These are phyloP conservation scores for Capronia coronata DNA, from an alignment of 2,329 filamentous ascomycete genomes.

Conservation along the genomic window DNA sequence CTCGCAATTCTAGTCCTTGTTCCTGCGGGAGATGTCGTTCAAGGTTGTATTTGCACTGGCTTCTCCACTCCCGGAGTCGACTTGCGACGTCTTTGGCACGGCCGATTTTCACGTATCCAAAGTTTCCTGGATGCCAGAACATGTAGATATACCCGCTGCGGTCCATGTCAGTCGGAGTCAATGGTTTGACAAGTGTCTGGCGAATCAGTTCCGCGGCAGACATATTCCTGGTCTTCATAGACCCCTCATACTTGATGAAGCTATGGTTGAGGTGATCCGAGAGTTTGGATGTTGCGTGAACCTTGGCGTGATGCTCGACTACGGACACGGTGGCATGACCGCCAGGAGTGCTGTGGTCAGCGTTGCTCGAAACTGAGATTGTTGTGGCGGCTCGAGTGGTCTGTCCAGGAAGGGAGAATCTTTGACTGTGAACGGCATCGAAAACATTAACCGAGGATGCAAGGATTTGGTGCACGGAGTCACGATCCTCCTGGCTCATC, in stretches of 20 bases:
- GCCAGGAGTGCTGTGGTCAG: too few relatives aligned
- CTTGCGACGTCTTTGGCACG: neutral
- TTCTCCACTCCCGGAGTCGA: slow-evolving; percentile 9
- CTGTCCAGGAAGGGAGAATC: too few relatives aligned
- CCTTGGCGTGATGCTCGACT: neutral
- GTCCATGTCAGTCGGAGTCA: slow-evolving; percentile 2
- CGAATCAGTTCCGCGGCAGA: slow-evolving; percentile 6
- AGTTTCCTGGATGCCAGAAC: slow-evolving; percentile 12
- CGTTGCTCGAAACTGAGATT: neutral
- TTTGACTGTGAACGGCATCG: too few relatives aligned
- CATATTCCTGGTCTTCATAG: neutral
- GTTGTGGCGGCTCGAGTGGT: too few relatives aligned
- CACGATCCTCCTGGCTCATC: neutral
- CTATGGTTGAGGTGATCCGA: slow-evolving; percentile 1
- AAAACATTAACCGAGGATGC: too few relatives aligned
- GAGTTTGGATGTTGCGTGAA: neutral
- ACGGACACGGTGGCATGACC: too few relatives aligned
- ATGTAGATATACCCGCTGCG: slow-evolving; percentile 7
- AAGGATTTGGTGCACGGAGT: neutral
- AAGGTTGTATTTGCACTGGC: slow-evolving; percentile 7
- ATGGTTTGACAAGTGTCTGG: neutral
- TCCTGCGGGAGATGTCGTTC: neutral
- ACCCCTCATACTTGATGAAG: neutral
- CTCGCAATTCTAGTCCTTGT: neutral
- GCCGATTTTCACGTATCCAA: slow-evolving; percentile 20